Percentiles rank a stretch among this genome's conserved stretches.
Evolutionary conservation across 805 yeast genomes (phyloP).

Genomic region (Blastobotrys attinorum): DNA sequence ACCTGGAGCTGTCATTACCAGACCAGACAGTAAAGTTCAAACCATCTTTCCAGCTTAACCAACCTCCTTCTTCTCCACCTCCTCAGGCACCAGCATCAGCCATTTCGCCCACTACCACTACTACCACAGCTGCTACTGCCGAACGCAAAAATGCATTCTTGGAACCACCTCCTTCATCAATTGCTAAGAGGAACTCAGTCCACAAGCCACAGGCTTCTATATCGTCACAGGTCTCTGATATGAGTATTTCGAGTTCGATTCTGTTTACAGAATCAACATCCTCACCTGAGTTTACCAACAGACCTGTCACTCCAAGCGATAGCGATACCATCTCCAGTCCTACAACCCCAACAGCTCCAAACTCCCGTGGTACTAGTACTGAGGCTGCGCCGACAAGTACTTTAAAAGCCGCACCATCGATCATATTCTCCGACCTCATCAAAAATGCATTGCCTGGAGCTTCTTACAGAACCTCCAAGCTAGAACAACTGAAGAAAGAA

Average conservation of each 20-base stretch:
- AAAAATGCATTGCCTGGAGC: too few relatives aligned
- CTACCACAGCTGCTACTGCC: neutral
- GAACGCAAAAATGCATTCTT: neutral
- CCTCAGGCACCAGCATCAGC: neutral
- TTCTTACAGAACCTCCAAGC: too few relatives aligned
- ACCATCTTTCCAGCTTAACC: neutral
- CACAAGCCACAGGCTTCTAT: neutral
- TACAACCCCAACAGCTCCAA: too few relatives aligned
- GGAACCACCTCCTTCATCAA: neutral
- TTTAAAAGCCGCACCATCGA: too few relatives aligned
- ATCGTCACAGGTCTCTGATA: neutral
- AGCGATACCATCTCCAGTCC: too few relatives aligned
- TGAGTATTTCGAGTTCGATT: slow-evolving; percentile 3
- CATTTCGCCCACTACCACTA: neutral
- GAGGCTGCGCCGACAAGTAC: too few relatives aligned
- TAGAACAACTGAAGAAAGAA: slow-evolving; percentile 7
- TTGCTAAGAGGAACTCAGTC: neutral
- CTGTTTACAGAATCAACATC: slow-evolving; percentile 3
- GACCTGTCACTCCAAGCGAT: too few relatives aligned
- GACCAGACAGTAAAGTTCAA: too few relatives aligned
- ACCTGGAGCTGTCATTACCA: too few relatives aligned
- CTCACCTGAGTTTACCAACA: neutral
- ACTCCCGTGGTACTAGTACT: too few relatives aligned
- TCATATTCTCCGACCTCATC: too few relatives aligned
- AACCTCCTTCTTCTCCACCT: slow-evolving; percentile 1